Evolutionary conservation across 1,139 yeast species (phyloP).

Genomic region (Oligophagozyma castellii): DNA sequence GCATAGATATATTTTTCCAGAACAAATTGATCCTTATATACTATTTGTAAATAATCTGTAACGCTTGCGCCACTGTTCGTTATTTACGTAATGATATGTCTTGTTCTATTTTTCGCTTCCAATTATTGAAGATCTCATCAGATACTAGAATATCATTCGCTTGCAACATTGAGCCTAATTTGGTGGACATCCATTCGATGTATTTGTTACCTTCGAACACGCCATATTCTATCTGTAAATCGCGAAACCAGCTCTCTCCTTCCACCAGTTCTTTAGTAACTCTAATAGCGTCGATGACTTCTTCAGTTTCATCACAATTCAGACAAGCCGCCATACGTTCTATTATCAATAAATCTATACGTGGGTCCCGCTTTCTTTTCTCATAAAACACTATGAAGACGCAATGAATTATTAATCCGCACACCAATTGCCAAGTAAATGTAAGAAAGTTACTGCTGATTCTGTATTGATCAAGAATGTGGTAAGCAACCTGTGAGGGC

Average conservation of each 20-base stretch:
- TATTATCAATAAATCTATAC: constrained; percentile 35
- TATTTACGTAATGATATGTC: constrained; percentile 17
- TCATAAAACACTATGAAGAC: constrained; percentile 41
- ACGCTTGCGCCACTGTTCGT: not conserved
- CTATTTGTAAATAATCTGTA: too few relatives aligned
- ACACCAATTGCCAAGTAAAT: constrained; percentile 54
- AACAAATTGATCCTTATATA: too few relatives aligned
- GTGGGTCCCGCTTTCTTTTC: constrained; percentile 32
- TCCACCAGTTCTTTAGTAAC: constrained; percentile 39
- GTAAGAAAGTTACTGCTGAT: constrained; percentile 40
- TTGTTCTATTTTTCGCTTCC: constrained; percentile 18
- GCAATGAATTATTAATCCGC: constrained; percentile 51
- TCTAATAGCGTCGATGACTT: constrained; percentile 37
- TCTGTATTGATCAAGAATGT: constrained; percentile 37
- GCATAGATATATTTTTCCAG: too few relatives aligned
- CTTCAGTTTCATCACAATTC: constrained; percentile 35
- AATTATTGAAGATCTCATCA: constrained; percentile 20
- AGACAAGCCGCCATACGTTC: constrained; percentile 40
- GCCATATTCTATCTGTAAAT: constrained; percentile 28
- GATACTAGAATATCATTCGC: constrained; percentile 16
- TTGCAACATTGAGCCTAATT: constrained; percentile 24
- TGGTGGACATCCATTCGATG: constrained; percentile 14
- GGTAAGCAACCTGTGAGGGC: constrained; percentile 38
- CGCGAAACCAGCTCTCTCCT: constrained; percentile 41
- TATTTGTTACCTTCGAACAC: constrained; percentile 20